These are phyloP conservation scores for Candida nanaspora DNA, from an alignment of 805 yeast species.

Conservation along the genomic window DNA sequence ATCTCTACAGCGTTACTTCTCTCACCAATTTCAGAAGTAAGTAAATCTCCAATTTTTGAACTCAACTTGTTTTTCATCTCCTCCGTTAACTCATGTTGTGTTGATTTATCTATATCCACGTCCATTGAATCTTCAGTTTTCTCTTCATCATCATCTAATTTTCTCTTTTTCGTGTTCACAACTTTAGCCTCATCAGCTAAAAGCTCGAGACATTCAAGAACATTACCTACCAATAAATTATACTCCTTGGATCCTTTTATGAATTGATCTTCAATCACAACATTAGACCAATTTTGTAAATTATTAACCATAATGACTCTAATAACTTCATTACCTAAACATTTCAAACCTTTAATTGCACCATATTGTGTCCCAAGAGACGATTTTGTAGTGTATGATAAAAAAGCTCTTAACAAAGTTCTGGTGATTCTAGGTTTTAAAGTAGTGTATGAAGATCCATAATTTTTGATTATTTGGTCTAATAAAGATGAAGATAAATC, in stretches of 20 bases:
- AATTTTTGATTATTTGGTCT: slow-evolving; percentile 68
- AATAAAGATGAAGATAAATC: slow-evolving; percentile 83
- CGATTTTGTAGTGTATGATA: slow-evolving; percentile 60
- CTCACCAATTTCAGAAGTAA: slow-evolving; percentile 43
- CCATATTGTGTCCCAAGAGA: slow-evolving; percentile 92
- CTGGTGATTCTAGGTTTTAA: slow-evolving; percentile 90
- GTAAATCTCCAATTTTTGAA: slow-evolving; percentile 53
- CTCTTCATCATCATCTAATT: slow-evolving; percentile 14
- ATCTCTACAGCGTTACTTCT: slow-evolving; percentile 44
- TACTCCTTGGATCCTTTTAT: slow-evolving; percentile 14
- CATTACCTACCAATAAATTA: slow-evolving; percentile 32
- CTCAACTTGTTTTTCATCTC: slow-evolving; percentile 33
- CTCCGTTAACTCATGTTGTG: slow-evolving; percentile 26
- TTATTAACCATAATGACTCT: slow-evolving; percentile 81
- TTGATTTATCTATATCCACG: slow-evolving; percentile 27
- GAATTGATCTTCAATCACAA: slow-evolving; percentile 37
- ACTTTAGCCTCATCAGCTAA: slow-evolving; percentile 25
- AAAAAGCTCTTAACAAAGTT: slow-evolving; percentile 82
- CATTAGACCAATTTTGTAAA: slow-evolving; percentile 68
- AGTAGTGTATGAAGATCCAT: slow-evolving; percentile 81
- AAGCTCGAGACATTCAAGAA: slow-evolving; percentile 48
- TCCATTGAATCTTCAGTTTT: background rate
- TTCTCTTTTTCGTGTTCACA: slow-evolving; percentile 6
- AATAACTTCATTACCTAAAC: slow-evolving; percentile 82
- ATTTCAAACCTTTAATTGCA: slow-evolving; percentile 75